Percentiles rank a stretch among this genome's conserved stretches.
Conservation (phyloP, 305 asterid species). For the Lippia alba region DNA sequence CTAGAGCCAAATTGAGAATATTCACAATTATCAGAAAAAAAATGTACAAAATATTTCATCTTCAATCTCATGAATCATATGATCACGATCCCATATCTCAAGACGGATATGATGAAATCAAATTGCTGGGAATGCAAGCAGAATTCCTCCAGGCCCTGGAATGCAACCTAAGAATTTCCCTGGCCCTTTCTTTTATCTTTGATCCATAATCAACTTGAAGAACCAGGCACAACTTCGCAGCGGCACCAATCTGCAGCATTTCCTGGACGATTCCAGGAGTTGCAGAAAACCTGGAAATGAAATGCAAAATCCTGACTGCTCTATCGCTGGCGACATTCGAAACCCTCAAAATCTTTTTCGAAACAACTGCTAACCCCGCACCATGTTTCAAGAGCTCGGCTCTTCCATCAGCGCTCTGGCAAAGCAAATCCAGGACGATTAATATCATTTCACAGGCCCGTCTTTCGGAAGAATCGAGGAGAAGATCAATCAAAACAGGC, state of each 20-base stretch:
- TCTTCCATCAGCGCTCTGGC: conserved; percentile 86
- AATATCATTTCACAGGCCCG: conserved; percentile 53
- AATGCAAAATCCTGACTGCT: conserved; percentile 63
- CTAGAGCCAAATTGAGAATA: conserved; percentile 4
- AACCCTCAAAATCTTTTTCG: conserved; percentile 77
- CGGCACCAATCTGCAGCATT: conserved; percentile 77
- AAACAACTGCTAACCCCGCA: conserved; percentile 74
- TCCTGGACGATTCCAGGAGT: conserved; percentile 53
- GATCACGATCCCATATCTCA: conserved; percentile 11
- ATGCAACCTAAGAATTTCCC: conserved; percentile 62
- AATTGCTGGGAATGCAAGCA: conserved; percentile 55
- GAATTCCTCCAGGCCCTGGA: conserved; percentile 72
- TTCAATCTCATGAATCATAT: background rate
- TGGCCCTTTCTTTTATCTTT: conserved; percentile 68
- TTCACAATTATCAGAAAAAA: conserved; percentile 1
- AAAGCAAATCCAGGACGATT: conserved; percentile 51
- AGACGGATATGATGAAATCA: conserved; percentile 59
- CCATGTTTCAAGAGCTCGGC: conserved; percentile 64
- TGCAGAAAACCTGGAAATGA: conserved; percentile 59
- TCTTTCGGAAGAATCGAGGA: conserved; percentile 53
- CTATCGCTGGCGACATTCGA: conserved; percentile 64
- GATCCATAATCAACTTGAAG: conserved; percentile 67
- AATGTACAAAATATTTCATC: background rate
- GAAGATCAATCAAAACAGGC: conserved; percentile 47
- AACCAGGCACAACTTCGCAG: conserved; percentile 62